phyloP scores from a whole-genome alignment of 305 asterid genomes.

The Euphrasia arctica region DNA sequence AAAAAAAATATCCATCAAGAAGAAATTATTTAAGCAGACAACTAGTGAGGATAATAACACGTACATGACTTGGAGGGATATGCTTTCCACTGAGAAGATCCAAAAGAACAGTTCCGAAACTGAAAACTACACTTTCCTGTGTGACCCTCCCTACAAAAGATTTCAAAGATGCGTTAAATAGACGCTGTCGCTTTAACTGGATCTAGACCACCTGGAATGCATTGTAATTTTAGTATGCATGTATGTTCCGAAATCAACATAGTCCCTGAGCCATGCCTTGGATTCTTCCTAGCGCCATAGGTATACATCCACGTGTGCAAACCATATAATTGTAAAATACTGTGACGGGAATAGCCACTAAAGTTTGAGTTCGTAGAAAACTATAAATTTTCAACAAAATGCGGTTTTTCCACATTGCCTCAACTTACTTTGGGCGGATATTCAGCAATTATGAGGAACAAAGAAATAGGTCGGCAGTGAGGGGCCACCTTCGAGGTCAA shows the following conservation, averaged over 20 bases:
- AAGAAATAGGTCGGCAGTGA: no score
- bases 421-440: constrained; percentile 1
- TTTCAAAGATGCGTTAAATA: constrained; percentile 22
- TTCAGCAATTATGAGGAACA: no score
- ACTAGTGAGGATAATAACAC: constrained; percentile 28
- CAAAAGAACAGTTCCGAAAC: constrained; percentile 95
- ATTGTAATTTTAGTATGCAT: neutral
- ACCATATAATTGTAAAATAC: neutral
- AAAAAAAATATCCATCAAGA: constrained; percentile 20
- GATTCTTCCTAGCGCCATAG: constrained; percentile 4
- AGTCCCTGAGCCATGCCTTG: constrained; percentile 1
- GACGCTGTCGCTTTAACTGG: neutral
- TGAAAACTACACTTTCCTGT: constrained; percentile 92
- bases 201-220: no score
- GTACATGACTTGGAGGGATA: constrained; percentile 94
- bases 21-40: constrained; percentile 17
- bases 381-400: no score
- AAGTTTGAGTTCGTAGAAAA: neutral
- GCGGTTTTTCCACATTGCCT: neutral
- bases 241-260: neutral
- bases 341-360: neutral
- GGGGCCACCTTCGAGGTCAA: neutral
- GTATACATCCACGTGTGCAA: constrained; percentile 7
- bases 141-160: constrained; percentile 86
- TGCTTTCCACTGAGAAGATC: constrained; percentile 98